Conservation (phyloP, 129 eudicot species). For the Flaveria bidentis region DNA sequence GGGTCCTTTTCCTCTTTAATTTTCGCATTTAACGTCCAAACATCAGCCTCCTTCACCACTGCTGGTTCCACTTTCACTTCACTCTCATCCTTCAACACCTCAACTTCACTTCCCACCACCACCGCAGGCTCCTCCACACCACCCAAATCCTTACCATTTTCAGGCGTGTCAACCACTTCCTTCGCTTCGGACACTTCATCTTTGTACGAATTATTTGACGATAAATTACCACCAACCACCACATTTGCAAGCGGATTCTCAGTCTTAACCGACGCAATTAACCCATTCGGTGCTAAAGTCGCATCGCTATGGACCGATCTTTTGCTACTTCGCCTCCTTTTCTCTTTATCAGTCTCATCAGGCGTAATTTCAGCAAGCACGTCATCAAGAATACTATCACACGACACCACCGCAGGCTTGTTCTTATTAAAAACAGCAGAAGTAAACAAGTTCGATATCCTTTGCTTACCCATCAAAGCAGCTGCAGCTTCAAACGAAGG, state of each 20-base stretch:
- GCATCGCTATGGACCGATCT: slow-evolving; percentile 5
- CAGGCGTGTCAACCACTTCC: slow-evolving; percentile 17
- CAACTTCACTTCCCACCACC: slow-evolving; percentile 1
- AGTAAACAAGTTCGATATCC: slow-evolving; percentile 76
- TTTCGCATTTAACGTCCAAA: slow-evolving; percentile 63
- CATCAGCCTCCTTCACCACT: slow-evolving; percentile 47
- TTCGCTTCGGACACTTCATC: slow-evolving; percentile 29
- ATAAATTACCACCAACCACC: slow-evolving; percentile 20
- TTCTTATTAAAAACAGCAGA: slow-evolving; percentile 71
- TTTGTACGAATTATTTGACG: neutral
- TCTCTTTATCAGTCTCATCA: slow-evolving; percentile 77
- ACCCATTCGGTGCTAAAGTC: neutral
- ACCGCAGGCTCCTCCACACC: slow-evolving; percentile 24
- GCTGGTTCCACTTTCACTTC: slow-evolving; percentile 44
- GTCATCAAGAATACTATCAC: slow-evolving; percentile 85
- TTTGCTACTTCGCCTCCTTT: slow-evolving; percentile 52
- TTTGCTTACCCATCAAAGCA: slow-evolving; percentile 85
- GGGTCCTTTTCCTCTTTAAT: slow-evolving; percentile 61
- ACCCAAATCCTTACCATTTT: slow-evolving; percentile 18
- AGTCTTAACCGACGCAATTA: slow-evolving; percentile 28
- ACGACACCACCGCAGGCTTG: slow-evolving; percentile 31
- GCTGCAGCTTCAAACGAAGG: slow-evolving; percentile 80
- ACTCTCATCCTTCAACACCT: slow-evolving; percentile 25
- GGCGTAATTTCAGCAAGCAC: slow-evolving; percentile 87
- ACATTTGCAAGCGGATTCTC: slow-evolving; percentile 32